Conservation (phyloP, 2,329 filamentous ascomycete species). For the Fusarium pininemorale region DNA sequence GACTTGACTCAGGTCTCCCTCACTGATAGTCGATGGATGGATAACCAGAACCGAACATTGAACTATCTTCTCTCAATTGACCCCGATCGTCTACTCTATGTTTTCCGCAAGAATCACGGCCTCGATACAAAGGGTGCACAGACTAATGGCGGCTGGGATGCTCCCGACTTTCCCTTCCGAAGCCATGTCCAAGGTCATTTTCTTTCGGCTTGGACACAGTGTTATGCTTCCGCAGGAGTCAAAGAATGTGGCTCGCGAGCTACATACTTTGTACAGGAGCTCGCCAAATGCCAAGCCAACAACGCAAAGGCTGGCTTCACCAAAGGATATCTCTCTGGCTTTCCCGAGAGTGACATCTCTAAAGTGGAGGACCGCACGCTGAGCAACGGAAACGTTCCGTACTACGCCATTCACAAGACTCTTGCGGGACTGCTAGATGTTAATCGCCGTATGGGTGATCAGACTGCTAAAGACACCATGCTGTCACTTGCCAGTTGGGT, state of each 20-base stretch:
- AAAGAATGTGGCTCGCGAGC: slow-evolving; percentile 56
- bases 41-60: slow-evolving; percentile 28
- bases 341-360: slow-evolving; percentile 58
- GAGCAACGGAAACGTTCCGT: slow-evolving; percentile 61
- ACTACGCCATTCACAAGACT: slow-evolving; percentile 65
- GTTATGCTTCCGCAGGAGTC: slow-evolving; percentile 55
- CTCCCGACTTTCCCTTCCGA: slow-evolving; percentile 62
- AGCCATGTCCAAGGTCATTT: slow-evolving; percentile 62
- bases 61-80: slow-evolving; percentile 23
- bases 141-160: slow-evolving; percentile 62
- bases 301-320: slow-evolving; percentile 56
- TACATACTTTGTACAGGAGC: slow-evolving; percentile 54
- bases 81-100: slow-evolving; percentile 20
- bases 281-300: slow-evolving; percentile 62
- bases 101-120: slow-evolving; percentile 25
- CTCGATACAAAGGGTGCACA: slow-evolving; percentile 54
- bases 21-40: slow-evolving; percentile 31
- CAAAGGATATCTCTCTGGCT: slow-evolving; percentile 59
- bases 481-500: slow-evolving; percentile 59
- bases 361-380: slow-evolving; percentile 55
- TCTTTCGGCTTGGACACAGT: slow-evolving; percentile 60
- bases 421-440: slow-evolving; percentile 61
- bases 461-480: slow-evolving; percentile 54
- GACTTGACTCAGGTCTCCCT: slow-evolving; percentile 16
- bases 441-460: slow-evolving; percentile 56